phyloP scores from a whole-genome alignment of 2,329 filamentous ascomycete species.

The Didymella segeticola region DNA sequence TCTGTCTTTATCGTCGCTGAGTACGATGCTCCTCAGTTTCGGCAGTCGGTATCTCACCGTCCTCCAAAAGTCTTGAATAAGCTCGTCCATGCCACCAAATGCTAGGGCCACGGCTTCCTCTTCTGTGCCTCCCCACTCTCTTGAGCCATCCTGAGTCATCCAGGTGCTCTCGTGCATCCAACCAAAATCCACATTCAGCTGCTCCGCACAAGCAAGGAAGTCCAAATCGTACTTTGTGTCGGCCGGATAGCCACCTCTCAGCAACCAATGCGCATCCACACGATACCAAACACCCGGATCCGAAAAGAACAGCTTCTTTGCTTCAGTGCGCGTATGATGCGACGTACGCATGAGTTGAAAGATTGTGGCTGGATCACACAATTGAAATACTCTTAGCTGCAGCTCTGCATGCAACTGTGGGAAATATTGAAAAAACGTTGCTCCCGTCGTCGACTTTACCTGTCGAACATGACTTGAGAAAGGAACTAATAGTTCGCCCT shows the following conservation, averaged over 20 bases:
- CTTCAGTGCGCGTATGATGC: conserved; percentile 7
- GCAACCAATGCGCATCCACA: conserved; percentile 17
- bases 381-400: conserved; percentile 1
- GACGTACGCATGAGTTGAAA: conserved; percentile 27
- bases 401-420: conserved; percentile 1
- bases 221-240: conserved; percentile 4
- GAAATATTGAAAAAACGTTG: not conserved
- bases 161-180: conserved; percentile 4
- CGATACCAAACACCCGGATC: conserved; percentile 9
- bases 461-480: conserved; percentile 6
- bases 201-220: conserved; percentile 1
- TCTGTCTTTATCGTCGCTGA: conserved; percentile 8
- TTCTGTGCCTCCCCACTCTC: conserved; percentile 2
- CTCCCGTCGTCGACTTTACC: not conserved
- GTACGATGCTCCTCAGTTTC: not conserved
- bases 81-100: not conserved
- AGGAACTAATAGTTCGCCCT: conserved; percentile 11
- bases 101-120: conserved; percentile 3
- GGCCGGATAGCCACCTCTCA: conserved; percentile 11
- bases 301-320: conserved; percentile 18
- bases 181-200: conserved; percentile 6
- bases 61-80: conserved; percentile 4
- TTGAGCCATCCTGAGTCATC: not conserved
- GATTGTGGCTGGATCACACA: conserved; percentile 10
- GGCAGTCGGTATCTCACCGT: conserved; percentile 5